A percentile compares a stretch with the other conserved stretches of the same genome.
Evolutionary conservation across 1,284 basidiomycete genomes (phyloP).

Genomic region (Hymenochaete sp.): DNA sequence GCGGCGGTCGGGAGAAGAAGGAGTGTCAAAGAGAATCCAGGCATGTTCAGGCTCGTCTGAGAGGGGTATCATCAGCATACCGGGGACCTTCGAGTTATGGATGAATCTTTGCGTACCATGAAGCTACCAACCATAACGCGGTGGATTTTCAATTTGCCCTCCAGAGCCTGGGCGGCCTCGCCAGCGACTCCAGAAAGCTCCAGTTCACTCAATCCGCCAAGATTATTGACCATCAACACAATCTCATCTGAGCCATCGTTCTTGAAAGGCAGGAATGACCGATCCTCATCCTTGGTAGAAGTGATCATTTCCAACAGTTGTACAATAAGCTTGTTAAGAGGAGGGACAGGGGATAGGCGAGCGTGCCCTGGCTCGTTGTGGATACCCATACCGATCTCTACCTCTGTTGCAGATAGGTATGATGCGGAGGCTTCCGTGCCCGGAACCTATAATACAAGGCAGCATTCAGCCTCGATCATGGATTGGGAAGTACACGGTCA

Average conservation of each 20-base stretch:
- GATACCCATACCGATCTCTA: constrained; percentile 86
- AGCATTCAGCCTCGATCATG: not conserved
- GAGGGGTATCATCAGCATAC: constrained; percentile 1
- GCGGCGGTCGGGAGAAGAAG: constrained; percentile 60
- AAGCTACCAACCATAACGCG: constrained; percentile 72
- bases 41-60: constrained; percentile 89
- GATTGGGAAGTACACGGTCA: constrained; percentile 4
- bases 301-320: constrained; percentile 68
- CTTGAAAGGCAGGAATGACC: constrained; percentile 79
- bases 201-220: constrained; percentile 81
- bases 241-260: constrained; percentile 56
- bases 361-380: constrained; percentile 86
- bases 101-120: constrained; percentile 50
- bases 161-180: constrained; percentile 51
- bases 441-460: constrained; percentile 47
- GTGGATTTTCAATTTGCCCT: constrained; percentile 43
- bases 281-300: constrained; percentile 68
- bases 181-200: constrained; percentile 68
- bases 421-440: constrained; percentile 61
- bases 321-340: constrained; percentile 61
- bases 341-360: constrained; percentile 63
- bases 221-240: constrained; percentile 69
- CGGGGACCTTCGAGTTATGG: not conserved
- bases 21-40: constrained; percentile 86
- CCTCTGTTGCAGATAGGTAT: constrained; percentile 55